A percentile compares a stretch with the other conserved stretches of the same genome.
These are phyloP conservation scores for Logfia minima DNA, from an alignment of 129 eudicot species.

Conservation along the genomic window DNA sequence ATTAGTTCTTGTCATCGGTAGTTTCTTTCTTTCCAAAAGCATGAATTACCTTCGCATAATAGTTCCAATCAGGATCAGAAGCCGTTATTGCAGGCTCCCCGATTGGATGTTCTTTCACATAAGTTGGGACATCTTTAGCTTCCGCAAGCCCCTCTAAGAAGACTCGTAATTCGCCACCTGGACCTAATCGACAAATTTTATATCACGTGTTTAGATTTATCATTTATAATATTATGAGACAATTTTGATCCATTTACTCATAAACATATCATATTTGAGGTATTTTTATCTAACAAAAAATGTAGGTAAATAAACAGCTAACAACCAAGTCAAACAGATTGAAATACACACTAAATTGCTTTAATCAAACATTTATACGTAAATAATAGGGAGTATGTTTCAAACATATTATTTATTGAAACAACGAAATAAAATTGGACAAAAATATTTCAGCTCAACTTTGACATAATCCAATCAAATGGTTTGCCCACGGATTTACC, in stretches of 20 bases:
- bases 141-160: slow-evolving; percentile 58
- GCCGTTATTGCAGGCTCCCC: slow-evolving; percentile 49
- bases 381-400: too few species aligned
- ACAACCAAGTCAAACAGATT: too few species aligned
- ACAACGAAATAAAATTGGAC: too few species aligned
- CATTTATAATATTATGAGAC: not conserved
- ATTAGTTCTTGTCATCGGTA: slow-evolving; percentile 4
- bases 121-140: slow-evolving; percentile 48
- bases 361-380: too few species aligned
- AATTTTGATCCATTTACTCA: not conserved
- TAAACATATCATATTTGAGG: not conserved
- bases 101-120: slow-evolving; percentile 45
- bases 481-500: too few species aligned
- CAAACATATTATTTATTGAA: too few species aligned
- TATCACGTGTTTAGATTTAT: not conserved
- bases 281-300: not conserved
- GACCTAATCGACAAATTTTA: slow-evolving; percentile 37
- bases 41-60: slow-evolving; percentile 38
- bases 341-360: too few species aligned
- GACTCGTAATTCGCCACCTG: slow-evolving; percentile 42
- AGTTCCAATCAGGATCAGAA: slow-evolving; percentile 45
- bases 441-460: too few species aligned
- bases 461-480: too few species aligned
- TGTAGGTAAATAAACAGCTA: not conserved
- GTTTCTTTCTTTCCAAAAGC: not conserved